Base-by-base conservation (phyloP, 2,329 filamentous ascomycete species). In the Truncatella angustata region DNA sequence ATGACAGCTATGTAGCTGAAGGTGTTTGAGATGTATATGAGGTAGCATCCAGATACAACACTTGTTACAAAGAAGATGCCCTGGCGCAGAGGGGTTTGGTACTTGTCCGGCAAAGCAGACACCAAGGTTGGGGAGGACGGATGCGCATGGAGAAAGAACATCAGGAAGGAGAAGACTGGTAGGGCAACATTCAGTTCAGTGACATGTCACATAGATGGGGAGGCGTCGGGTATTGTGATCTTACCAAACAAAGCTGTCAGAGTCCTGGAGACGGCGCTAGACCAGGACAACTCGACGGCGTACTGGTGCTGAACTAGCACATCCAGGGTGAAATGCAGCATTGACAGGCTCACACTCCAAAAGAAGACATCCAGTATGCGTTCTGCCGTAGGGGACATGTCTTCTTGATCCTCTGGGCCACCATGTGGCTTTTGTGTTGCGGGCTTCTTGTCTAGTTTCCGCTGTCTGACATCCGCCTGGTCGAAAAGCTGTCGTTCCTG, bases 1-100 rank as follows among this genome's bases (percentile, higher is more conserved):
- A 97, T 92, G 18, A 96, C 85, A 5, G 88, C 88, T 60, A 95
- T 84, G 63, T 97, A 97, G 4, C 87, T 84, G 58, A 85, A 82
- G 26, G 76, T 79, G 63, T 97, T 97, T 23, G 88, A 91, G 49
- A 92, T 84, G 59, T 89, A 77, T 45, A 97, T 86, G 56, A 97
- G 75, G 68, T 91, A 92, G 70, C 85, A 90, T 1, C 94, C 94
- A 0, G 83, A 74, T 9, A 65, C 67, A 6, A 86, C 69, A 58
- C 86, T 84, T 21, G 78, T 73, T 14, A 63, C 64, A 55, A 91
- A 79, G 73, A 93, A 94, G 49, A 89, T 68, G 14, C 70, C 52
- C 58, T 86, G 83, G 35, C 80, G 78, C 30, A 82, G 63, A n/a
- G 67, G 62, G 5, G 69, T 60, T 52, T 84, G 79, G 53, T 71